These are phyloP conservation scores for Hepatocystis sp. DNA, from an alignment of 169 alveolate species.

Conservation along the genomic window DNA sequence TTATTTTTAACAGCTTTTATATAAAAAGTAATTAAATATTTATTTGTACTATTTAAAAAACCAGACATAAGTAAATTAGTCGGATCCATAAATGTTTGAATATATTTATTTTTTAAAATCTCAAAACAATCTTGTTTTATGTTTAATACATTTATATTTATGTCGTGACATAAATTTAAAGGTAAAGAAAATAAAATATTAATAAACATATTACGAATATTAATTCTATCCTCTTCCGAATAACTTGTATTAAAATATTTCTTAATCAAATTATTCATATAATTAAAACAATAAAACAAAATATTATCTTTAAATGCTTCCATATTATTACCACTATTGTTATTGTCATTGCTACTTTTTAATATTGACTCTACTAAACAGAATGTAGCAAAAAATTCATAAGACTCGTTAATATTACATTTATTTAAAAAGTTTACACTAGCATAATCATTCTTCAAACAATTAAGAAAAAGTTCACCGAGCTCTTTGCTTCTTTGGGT, in stretches of 20 bases:
- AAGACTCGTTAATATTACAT: slow-evolving; percentile 27
- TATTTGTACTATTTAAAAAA: slow-evolving; percentile 8
- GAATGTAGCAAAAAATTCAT: slow-evolving; percentile 36
- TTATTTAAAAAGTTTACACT: slow-evolving; percentile 62
- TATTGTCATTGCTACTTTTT: no score
- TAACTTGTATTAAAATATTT: slow-evolving; percentile 24
- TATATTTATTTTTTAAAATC: slow-evolving; percentile 10
- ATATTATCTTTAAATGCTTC: slow-evolving; percentile 17
- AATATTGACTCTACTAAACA: slow-evolving; percentile 19
- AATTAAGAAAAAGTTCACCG: slow-evolving; percentile 24
- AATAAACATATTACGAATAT: slow-evolving; percentile 36
- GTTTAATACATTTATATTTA: slow-evolving; percentile 14
- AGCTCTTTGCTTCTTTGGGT: slow-evolving; percentile 36
- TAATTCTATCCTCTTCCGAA: slow-evolving; percentile 20
- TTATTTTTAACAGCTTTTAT: slow-evolving; percentile 31
- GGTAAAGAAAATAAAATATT: slow-evolving; percentile 32
- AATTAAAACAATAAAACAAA: slow-evolving; percentile 35
- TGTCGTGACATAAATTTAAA: slow-evolving; percentile 7
- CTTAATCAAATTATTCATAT: slow-evolving; percentile 38
- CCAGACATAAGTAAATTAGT: not conserved
- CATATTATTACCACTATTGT: slow-evolving; percentile 6
- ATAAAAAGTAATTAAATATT: slow-evolving; percentile 15
- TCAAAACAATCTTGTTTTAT: slow-evolving; percentile 28
- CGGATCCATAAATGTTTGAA: slow-evolving; percentile 8
- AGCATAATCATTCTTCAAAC: slow-evolving; percentile 13